Evolutionary conservation across 495 filamentous ascomycete genomes (phyloP).

Genomic region (Coniosporium apollinis): DNA sequence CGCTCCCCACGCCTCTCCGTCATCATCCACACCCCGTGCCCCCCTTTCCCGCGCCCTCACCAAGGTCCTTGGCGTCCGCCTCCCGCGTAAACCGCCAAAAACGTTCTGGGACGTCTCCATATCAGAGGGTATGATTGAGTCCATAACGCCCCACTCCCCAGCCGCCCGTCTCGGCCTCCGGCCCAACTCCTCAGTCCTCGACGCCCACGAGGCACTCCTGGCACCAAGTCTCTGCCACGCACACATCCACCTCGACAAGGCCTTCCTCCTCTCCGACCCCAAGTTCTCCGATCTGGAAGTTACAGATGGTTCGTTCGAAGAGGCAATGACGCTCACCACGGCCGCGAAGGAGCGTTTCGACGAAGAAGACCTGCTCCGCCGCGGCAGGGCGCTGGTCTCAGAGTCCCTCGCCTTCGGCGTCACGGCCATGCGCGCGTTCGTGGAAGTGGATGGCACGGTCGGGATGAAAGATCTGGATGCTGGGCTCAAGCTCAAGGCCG

Average conservation of each 20-base stretch:
- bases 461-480: constrained; percentile 39
- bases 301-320: constrained; percentile 40
- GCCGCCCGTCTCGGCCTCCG: constrained; percentile 12
- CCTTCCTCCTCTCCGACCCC: constrained; percentile 42
- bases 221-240: constrained; percentile 52
- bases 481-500: constrained; percentile 38
- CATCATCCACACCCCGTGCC: too few relatives aligned
- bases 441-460: constrained; percentile 54
- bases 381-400: constrained; percentile 48
- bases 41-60: too few relatives aligned
- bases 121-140: constrained; percentile 23
- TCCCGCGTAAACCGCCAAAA: constrained; percentile 20
- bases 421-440: constrained; percentile 55
- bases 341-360: constrained; percentile 47
- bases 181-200: constrained; percentile 13
- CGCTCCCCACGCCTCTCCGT: too few relatives aligned
- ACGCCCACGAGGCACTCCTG: constrained; percentile 23
- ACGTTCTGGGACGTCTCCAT: constrained; percentile 31
- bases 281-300: constrained; percentile 44
- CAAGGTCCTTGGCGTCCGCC: constrained; percentile 23
- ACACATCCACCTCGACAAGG: constrained; percentile 64
- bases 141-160: constrained; percentile 21
- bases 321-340: constrained; percentile 45
- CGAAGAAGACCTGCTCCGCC: constrained; percentile 37
- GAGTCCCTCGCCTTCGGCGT: constrained; percentile 52